phyloP scores from a whole-genome alignment of 208 protist genomes.

The Trypanosomatidae sp. region DNA sequence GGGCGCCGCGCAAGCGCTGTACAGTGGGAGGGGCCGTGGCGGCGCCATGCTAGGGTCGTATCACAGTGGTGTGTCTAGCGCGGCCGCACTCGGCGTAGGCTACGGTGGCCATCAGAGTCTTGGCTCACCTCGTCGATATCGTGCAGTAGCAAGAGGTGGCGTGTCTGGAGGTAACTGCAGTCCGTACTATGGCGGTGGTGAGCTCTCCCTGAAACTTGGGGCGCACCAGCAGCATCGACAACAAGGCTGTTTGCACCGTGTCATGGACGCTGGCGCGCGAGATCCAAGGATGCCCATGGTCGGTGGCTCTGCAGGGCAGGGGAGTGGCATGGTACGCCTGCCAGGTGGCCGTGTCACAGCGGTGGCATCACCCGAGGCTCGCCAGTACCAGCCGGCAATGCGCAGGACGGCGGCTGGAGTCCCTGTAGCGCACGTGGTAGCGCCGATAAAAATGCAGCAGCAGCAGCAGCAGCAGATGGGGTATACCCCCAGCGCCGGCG shows the following conservation, averaged over 20 bases:
- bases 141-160: background rate
- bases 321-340: slow-evolving; percentile 6
- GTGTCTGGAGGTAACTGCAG: background rate
- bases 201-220: background rate
- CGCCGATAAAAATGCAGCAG: slow-evolving; percentile 1
- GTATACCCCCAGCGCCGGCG: background rate
- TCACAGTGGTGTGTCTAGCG: background rate
- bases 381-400: slow-evolving; percentile 5
- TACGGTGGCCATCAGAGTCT: background rate
- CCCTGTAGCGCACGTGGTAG: background rate
- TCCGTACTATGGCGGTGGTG: background rate
- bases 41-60: background rate
- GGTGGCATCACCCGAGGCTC: slow-evolving; percentile 14
- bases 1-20: background rate
- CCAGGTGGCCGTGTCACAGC: slow-evolving; percentile 18
- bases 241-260: slow-evolving; percentile 1
- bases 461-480: slow-evolving; percentile 1
- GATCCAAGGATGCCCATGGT: background rate
- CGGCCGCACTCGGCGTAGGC: background rate
- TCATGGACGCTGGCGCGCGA: background rate
- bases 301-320: slow-evolving; percentile 7
- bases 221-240: slow-evolving; percentile 1
- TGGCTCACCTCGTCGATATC: background rate
- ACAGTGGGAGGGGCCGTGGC: background rate
- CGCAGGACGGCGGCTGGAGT: background rate